A percentile compares a stretch with the other conserved stretches of the same genome.
Conservation (phyloP, 2,329 filamentous ascomycete species). For the Coniochaeta hoffmannii region DNA sequence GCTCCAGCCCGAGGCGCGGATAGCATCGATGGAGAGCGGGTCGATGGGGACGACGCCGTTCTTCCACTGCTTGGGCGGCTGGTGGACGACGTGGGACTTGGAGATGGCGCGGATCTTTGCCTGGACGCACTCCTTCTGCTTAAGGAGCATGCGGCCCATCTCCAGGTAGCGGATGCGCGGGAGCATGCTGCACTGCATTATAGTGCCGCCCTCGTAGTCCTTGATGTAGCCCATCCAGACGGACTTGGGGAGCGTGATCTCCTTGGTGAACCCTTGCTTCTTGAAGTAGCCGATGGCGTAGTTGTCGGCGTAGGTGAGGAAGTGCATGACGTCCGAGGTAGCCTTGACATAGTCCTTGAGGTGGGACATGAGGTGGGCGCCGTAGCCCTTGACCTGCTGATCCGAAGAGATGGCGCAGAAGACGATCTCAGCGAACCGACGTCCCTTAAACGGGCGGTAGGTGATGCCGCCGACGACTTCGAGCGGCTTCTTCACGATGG, state of each 20-base stretch:
- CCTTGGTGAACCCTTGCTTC: conserved; percentile 98
- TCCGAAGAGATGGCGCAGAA: conserved; percentile 97
- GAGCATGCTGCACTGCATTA: conserved; percentile 99
- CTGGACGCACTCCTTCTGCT: conserved; percentile 92
- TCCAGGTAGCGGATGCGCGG: conserved; percentile 93
- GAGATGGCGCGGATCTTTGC: conserved; percentile 91
- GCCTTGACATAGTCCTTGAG: conserved; percentile 98
- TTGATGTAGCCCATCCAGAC: conserved; percentile 99
- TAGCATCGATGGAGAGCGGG: conserved; percentile 77
- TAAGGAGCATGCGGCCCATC: conserved; percentile 84
- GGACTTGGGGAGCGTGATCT: conserved; percentile 83
- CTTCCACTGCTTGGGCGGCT: conserved; percentile 77
- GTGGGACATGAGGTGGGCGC: conserved; percentile 95
- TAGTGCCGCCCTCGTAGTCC: conserved; percentile 96
- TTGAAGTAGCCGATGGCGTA: conserved; percentile 99
- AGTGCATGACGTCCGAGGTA: conserved; percentile 95
- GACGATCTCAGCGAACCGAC: conserved; percentile 94
- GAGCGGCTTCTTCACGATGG: conserved; percentile 92
- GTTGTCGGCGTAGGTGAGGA: conserved; percentile 96
- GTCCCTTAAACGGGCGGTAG: conserved; percentile 86
- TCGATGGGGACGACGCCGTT: conserved; percentile 62
- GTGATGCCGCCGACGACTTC: conserved; percentile 97
- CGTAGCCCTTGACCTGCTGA: conserved; percentile 98
- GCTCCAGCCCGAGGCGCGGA: conserved; percentile 89
- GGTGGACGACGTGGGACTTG: conserved; percentile 80